Conservation (phyloP, 148 eudicot genomes). For the Spergularia marina region DNA sequence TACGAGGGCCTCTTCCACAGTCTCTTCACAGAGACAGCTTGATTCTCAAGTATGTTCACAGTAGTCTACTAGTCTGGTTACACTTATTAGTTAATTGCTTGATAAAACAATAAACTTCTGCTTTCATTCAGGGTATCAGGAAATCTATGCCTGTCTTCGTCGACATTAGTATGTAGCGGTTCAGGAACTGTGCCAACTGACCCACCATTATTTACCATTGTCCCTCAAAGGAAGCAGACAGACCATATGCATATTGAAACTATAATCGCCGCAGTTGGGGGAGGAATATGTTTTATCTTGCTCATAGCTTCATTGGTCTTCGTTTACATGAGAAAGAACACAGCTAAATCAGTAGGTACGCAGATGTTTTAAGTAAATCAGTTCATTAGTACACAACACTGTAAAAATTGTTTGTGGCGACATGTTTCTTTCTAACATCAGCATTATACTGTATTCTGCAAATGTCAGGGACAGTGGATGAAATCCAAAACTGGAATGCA, state of each 20-base stretch:
- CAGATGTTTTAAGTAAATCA: not conserved
- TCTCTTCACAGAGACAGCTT: slow-evolving; percentile 58
- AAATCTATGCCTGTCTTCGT: slow-evolving; percentile 67
- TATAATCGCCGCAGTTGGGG: slow-evolving; percentile 48
- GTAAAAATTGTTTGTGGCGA: too few species aligned
- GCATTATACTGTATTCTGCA: not conserved
- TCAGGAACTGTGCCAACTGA: slow-evolving; percentile 46
- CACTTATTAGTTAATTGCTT: not conserved
- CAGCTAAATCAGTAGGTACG: slow-evolving; percentile 37
- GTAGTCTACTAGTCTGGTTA: too few species aligned
- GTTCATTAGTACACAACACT: too few species aligned
- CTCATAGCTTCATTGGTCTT: slow-evolving; percentile 35
- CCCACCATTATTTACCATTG: slow-evolving; percentile 58
- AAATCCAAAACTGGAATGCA: slow-evolving; percentile 52
- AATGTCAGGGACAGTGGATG: slow-evolving; percentile 36
- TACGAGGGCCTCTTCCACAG: slow-evolving; percentile 67
- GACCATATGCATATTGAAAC: slow-evolving; percentile 36
- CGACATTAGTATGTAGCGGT: slow-evolving; percentile 37
- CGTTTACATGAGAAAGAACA: slow-evolving; percentile 42
- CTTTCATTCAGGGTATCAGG: slow-evolving; percentile 55
- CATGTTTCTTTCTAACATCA: not conserved
- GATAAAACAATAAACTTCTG: not conserved
- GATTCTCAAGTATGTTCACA: slow-evolving; percentile 49
- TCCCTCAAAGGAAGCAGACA: slow-evolving; percentile 44
- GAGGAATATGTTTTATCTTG: slow-evolving; percentile 29